These are phyloP conservation scores for Blastomyces silverae DNA, from an alignment of 2,329 filamentous ascomycete species.

Conservation along the genomic window DNA sequence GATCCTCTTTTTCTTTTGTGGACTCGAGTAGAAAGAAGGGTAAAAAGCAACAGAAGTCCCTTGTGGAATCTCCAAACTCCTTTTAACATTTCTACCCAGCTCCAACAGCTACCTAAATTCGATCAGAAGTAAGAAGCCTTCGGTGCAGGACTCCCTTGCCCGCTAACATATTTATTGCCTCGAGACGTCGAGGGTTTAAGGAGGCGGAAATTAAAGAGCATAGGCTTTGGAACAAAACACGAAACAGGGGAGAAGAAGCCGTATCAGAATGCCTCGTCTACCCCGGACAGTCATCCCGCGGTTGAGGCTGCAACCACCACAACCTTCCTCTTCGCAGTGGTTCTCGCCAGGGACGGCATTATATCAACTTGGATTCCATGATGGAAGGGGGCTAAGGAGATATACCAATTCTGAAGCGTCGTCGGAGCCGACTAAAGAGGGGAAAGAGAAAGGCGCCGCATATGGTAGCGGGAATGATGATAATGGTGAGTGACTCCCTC, in stretches of 20 bases:
- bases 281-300: not conserved
- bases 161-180: not conserved
- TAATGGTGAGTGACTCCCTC: not conserved
- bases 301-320: not conserved
- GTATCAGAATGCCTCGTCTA: conserved; percentile 1
- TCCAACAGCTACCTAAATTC: not conserved
- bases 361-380: not conserved
- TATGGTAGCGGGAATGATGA: conserved; percentile 7
- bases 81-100: not conserved
- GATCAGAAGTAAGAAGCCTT: not conserved
- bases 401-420: not conserved
- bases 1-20: not conserved
- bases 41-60: not conserved
- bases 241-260: not conserved
- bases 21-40: not conserved
- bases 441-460: not conserved
- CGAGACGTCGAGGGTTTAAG: not conserved
- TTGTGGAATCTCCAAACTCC: not conserved
- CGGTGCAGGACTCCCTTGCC: too few relatives aligned
- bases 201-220: not conserved
- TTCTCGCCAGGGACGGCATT: not conserved
- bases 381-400: not conserved
- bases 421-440: not conserved
- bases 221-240: not conserved
- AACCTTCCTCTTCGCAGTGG: not conserved